These are phyloP conservation scores for Lepidium africanum DNA, from an alignment of 345 rosid species.

Conservation along the genomic window DNA sequence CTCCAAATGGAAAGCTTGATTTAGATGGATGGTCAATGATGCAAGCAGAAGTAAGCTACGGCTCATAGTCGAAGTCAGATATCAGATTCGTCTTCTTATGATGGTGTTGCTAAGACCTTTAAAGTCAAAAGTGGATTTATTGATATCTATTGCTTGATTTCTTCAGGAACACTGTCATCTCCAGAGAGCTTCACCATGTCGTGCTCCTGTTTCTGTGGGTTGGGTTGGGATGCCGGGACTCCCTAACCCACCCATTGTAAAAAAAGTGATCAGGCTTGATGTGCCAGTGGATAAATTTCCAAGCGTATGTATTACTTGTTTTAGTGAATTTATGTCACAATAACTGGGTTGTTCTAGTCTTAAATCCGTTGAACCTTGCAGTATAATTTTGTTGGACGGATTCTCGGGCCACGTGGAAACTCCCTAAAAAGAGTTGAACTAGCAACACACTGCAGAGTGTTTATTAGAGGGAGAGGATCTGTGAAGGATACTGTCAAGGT, in stretches of 20 bases:
- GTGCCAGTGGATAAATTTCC: conserved; percentile 92
- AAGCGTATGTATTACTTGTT: conserved; percentile 43
- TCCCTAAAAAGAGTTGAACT: conserved; percentile 91
- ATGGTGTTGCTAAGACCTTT: background rate
- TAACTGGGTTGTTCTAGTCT: background rate
- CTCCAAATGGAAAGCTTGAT: conserved; percentile 65
- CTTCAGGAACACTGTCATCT: conserved; percentile 70
- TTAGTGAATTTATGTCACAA: background rate
- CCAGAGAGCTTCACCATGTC: conserved; percentile 61
- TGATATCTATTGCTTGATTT: conserved; percentile 8
- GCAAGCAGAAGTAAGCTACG: conserved; percentile 71
- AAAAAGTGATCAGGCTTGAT: conserved; percentile 78
- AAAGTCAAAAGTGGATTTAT: background rate
- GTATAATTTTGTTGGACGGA: conserved; percentile 92
- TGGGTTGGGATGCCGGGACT: conserved; percentile 74
- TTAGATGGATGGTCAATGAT: conserved; percentile 68
- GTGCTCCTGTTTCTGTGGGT: conserved; percentile 50
- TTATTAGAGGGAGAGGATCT: conserved; percentile 87
- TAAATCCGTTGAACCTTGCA: conserved; percentile 35
- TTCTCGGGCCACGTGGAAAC: conserved; percentile 97
- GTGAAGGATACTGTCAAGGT: conserved; percentile 88
- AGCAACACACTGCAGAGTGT: conserved; percentile 74
- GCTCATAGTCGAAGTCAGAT: background rate
- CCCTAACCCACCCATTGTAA: conserved; percentile 53
- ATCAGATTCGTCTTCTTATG: background rate